These are phyloP conservation scores for Ceratobasidium sp. DNA, from an alignment of 1,284 basidiomycete species.

Conservation along the genomic window DNA sequence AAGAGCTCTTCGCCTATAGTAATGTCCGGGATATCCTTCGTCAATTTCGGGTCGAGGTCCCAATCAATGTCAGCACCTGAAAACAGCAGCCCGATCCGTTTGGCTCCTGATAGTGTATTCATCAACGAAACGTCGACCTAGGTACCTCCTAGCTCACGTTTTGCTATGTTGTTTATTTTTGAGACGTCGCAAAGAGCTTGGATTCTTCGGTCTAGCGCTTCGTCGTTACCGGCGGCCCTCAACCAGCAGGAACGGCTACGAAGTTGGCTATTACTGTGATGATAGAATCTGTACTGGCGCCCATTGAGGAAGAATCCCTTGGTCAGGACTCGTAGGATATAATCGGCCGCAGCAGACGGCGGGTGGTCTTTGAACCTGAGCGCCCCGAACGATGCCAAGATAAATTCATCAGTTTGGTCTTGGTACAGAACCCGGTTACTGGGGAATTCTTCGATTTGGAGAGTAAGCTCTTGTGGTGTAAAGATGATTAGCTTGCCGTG, in stretches of 20 bases:
- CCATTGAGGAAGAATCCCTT: slow-evolving; percentile 69
- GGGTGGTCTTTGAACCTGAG: slow-evolving; percentile 67
- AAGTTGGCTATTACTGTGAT: slow-evolving; percentile 76
- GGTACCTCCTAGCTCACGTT: slow-evolving; percentile 61
- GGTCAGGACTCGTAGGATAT: slow-evolving; percentile 68
- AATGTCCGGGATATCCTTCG: slow-evolving; percentile 71
- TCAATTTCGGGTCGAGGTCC: slow-evolving; percentile 63
- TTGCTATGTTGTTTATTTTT: slow-evolving; percentile 72
- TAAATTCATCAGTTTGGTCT: slow-evolving; percentile 69
- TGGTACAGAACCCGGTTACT: slow-evolving; percentile 69
- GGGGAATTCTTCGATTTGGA: slow-evolving; percentile 65
- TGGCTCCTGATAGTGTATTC: slow-evolving; percentile 64
- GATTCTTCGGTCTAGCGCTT: slow-evolving; percentile 68
- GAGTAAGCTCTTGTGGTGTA: slow-evolving; percentile 63
- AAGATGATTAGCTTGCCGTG: slow-evolving; percentile 68
- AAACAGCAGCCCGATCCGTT: slow-evolving; percentile 74
- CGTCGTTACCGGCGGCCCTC: slow-evolving; percentile 66
- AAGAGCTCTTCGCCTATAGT: slow-evolving; percentile 67
- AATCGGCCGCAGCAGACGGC: slow-evolving; percentile 65
- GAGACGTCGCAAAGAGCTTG: slow-evolving; percentile 70
- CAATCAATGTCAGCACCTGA: slow-evolving; percentile 73
- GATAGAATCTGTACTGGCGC: slow-evolving; percentile 73
- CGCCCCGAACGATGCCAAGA: slow-evolving; percentile 67
- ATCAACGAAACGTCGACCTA: slow-evolving; percentile 1
- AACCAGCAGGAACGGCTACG: slow-evolving; percentile 73